Evolutionary conservation across 306 rosid species (phyloP).

Genomic region (Macrotyloma uniflorum): DNA sequence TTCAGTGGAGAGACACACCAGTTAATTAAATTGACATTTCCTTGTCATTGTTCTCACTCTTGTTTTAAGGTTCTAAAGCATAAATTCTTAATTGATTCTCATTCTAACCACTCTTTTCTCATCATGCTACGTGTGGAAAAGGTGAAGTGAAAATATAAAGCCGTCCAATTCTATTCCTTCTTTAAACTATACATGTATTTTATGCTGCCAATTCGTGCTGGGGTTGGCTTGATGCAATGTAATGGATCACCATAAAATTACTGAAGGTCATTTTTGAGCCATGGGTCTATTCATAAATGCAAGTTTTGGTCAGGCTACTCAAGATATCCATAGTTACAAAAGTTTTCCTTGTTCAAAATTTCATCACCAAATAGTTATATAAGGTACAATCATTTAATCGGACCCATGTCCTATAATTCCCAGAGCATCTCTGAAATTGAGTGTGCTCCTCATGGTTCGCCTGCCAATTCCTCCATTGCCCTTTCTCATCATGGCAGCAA

Average conservation of each 20-base stretch:
- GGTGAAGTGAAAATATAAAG: not conserved
- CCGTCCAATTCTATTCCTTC: not conserved
- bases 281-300: conserved; percentile 4
- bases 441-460: conserved; percentile 59
- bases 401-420: conserved; percentile 42
- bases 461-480: conserved; percentile 65
- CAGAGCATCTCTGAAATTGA: conserved; percentile 49
- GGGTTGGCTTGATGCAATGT: not conserved
- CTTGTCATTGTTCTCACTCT: not conserved
- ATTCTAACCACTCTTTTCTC: not conserved
- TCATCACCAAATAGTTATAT: conserved; percentile 28
- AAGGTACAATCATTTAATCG: conserved; percentile 34
- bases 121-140: not conserved
- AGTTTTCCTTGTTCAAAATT: conserved; percentile 28
- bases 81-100: conserved; percentile 11
- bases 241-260: not conserved
- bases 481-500: conserved; percentile 65
- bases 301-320: conserved; percentile 19
- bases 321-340: conserved; percentile 3
- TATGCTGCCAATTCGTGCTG: not conserved
- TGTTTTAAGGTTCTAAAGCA: not conserved
- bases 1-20: not conserved
- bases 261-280: not conserved
- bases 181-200: not conserved
- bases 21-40: not conserved